Conservation (phyloP, 805 yeast species). For the Candida sonorensis region DNA sequence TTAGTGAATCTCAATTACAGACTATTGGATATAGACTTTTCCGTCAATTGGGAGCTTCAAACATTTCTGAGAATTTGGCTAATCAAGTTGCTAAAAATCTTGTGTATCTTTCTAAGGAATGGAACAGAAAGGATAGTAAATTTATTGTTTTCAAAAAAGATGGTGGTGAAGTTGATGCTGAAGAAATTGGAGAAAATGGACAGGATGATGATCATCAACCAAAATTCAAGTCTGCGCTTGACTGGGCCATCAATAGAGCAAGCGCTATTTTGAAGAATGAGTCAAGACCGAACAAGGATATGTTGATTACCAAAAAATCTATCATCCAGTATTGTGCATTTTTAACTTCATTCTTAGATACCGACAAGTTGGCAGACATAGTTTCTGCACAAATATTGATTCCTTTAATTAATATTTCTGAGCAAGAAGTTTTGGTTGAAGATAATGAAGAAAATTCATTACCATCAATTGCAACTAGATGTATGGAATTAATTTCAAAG, state of each 20-base stretch:
- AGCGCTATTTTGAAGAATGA: conserved; percentile 64
- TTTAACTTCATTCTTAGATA: conserved; percentile 40
- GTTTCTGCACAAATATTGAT: conserved; percentile 29
- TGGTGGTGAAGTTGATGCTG: conserved; percentile 18
- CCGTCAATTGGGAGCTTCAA: conserved; percentile 80
- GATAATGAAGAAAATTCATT: conserved; percentile 25
- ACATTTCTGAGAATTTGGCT: conserved; percentile 56
- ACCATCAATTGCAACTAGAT: conserved; percentile 45
- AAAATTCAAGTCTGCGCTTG: conserved; percentile 34
- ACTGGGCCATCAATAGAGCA: conserved; percentile 58
- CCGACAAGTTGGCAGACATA: conserved; percentile 32
- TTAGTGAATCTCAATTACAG: conserved; percentile 43
- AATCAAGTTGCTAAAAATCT: conserved; percentile 61
- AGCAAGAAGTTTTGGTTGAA: conserved; percentile 23
- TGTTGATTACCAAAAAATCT: conserved; percentile 55
- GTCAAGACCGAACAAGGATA: conserved; percentile 40
- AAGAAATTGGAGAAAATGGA: conserved; percentile 18
- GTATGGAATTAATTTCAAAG: conserved; percentile 57
- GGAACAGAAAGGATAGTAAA: conserved; percentile 44
- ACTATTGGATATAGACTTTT: conserved; percentile 59
- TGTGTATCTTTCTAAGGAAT: conserved; percentile 49
- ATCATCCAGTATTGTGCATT: conserved; percentile 68
- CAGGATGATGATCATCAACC: conserved; percentile 3
- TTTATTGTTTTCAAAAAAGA: conserved; percentile 22
- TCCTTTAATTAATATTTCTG: conserved; percentile 29